Base-by-base conservation (phyloP, 2,329 filamentous ascomycete species). In the Hypoxylon sp. region DNA sequence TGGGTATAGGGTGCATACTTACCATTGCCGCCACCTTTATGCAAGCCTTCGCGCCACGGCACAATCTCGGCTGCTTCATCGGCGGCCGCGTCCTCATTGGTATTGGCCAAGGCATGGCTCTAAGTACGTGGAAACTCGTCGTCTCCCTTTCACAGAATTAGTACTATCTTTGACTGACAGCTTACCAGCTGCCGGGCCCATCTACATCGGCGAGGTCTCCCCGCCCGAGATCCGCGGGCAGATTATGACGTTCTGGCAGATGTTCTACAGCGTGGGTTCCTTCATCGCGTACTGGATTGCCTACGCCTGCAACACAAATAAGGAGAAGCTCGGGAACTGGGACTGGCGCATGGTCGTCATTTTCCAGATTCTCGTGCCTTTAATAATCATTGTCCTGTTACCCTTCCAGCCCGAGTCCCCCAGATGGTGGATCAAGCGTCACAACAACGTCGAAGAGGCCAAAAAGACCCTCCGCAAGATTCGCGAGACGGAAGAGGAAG, bases 341-440 rank as follows among this genome's bases (percentile, higher is more conserved):
- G 89, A 92, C 78, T 92, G 90, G 90, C 88, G 86, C 73, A 87
- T 92, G 82, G 88, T 92, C 13, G 87, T 92, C 69, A 88, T 93
- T 68, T 92, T 92, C 83, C 91, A 93, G 79, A 82, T 92, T 53
- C 78, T 93, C n/a, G 84, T 92, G 24, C 91, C 91, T 1, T 70
- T 85, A 55, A 73, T 92, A 65, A 90, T 93, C 77, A 80, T 92
- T 21, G 70, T 79, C 3, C 83, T 90, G 37, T 81, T 92, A 13
- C 89, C 89, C 44, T 90, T 89, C 76, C 86, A 91, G 68, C 89
- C 89, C 19, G 91, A 92, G 76, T 88, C 87, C 3, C 91, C 91
- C 17, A 85, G 91, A 55, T 93, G 90, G 90, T 85, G 86, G 76
- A 85, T 92, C 68, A 85, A 91, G 78, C 84, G 86, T 67, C 84